These are phyloP conservation scores for Phytopythium mirpurense DNA, from an alignment of 352 stramenopile genomes.

Conservation along the genomic window DNA sequence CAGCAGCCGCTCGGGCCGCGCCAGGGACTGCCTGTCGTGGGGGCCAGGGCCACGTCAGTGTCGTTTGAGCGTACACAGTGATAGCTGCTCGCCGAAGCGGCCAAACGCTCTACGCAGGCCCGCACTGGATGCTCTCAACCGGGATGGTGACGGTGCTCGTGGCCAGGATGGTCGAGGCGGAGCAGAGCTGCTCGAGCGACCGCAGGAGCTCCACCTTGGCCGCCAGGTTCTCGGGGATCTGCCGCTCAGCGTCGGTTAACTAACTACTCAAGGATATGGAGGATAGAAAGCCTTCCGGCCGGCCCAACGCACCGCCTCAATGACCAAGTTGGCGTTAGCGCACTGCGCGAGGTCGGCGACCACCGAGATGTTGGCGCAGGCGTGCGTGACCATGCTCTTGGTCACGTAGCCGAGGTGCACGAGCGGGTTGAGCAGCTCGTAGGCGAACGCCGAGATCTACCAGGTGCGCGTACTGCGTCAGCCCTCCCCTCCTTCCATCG, in stretches of 20 bases:
- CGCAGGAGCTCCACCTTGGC: slow-evolving; percentile 59
- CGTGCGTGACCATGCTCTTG: slow-evolving; percentile 66
- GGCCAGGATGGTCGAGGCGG: slow-evolving; percentile 47
- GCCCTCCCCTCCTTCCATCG: too few relatives aligned
- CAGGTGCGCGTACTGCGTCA: neutral
- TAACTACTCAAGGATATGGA: too few relatives aligned
- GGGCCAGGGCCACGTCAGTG: too few relatives aligned
- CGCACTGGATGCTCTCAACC: slow-evolving; percentile 61
- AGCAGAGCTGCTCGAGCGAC: slow-evolving; percentile 47
- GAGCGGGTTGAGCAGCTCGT: slow-evolving; percentile 63
- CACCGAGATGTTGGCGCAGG: slow-evolving; percentile 41
- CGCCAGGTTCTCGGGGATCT: slow-evolving; percentile 60
- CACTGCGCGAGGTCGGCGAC: slow-evolving; percentile 45
- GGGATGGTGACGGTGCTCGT: slow-evolving; percentile 58
- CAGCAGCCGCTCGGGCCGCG: slow-evolving; percentile 45
- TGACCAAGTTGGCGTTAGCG: slow-evolving; percentile 39
- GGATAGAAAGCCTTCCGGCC: too few relatives aligned
- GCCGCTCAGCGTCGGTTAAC: neutral
- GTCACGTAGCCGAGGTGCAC: slow-evolving; percentile 72
- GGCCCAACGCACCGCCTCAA: slow-evolving; percentile 41
- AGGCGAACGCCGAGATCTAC: slow-evolving; percentile 51
- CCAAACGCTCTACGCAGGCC: neutral
- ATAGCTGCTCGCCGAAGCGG: too few relatives aligned
- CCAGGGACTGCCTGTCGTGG: slow-evolving; percentile 20
- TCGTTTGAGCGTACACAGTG: too few relatives aligned